Evolutionary conservation across 805 yeast genomes (phyloP).

Genomic region (Candida peoriensis): DNA sequence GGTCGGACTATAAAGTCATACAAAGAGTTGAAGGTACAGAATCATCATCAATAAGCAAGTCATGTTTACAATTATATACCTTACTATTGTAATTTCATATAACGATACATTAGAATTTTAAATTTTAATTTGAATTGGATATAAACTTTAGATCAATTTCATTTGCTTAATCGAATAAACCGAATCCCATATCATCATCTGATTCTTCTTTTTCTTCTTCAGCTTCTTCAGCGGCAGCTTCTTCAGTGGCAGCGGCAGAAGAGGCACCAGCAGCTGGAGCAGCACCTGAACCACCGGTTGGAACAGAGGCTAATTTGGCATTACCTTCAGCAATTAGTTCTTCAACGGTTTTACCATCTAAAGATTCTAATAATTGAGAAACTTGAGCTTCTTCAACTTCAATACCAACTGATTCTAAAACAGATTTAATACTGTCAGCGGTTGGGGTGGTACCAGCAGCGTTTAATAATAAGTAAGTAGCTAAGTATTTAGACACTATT

Average conservation of each 20-base stretch:
- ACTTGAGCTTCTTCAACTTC: conserved; percentile 91
- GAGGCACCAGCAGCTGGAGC: conserved; percentile 67
- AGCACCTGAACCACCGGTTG: conserved; percentile 96
- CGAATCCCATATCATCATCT: conserved; percentile 85
- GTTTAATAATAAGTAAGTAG: conserved; percentile 97
- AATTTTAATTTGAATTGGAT: background rate
- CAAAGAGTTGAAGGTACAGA: no score
- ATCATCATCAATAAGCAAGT: no score
- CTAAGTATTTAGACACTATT: conserved; percentile 73
- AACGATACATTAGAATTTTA: conserved; percentile 14
- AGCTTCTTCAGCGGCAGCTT: conserved; percentile 64
- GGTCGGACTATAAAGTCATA: no score
- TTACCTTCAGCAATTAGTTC: conserved; percentile 94
- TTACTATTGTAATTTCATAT: no score
- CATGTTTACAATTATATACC: no score
- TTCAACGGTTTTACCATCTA: conserved; percentile 88
- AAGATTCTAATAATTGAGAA: conserved; percentile 70
- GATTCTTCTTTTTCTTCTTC: conserved; percentile 66
- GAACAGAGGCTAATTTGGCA: conserved; percentile 94
- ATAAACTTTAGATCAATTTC: conserved; percentile 3
- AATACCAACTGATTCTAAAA: conserved; percentile 91
- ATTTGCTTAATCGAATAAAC: conserved; percentile 87
- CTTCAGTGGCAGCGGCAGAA: conserved; percentile 69
- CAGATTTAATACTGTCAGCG: conserved; percentile 82
- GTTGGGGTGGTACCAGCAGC: conserved; percentile 97